Conservation (phyloP, 2,329 filamentous ascomycete species). For the Cercospora sojina region DNA sequence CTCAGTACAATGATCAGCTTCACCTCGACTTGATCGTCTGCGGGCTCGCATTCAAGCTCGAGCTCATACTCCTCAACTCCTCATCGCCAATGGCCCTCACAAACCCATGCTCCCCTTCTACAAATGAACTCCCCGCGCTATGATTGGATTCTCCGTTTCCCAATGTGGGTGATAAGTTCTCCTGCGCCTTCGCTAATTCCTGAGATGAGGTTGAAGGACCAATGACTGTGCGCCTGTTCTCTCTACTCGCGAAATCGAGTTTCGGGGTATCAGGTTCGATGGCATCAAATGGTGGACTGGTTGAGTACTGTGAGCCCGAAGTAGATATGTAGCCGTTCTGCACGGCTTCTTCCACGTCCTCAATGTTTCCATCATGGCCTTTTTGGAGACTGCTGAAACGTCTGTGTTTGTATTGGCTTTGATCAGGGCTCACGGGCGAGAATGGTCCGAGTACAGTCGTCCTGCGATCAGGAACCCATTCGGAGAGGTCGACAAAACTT, state of each 20-base stretch:
- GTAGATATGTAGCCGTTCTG: slow-evolving; percentile 2
- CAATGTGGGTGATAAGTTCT: background rate
- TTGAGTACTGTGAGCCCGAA: slow-evolving; percentile 9
- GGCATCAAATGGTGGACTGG: slow-evolving; percentile 1
- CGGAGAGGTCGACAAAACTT: slow-evolving; percentile 18
- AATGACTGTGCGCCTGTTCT: slow-evolving; percentile 25
- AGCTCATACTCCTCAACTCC: slow-evolving; percentile 24
- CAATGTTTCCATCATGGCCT: slow-evolving; percentile 19
- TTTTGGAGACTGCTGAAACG: slow-evolving; percentile 25
- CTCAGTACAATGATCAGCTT: background rate
- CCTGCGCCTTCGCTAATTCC: slow-evolving; percentile 1
- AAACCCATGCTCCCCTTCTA: slow-evolving; percentile 25
- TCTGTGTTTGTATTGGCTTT: slow-evolving; percentile 18
- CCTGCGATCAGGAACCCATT: slow-evolving; percentile 22
- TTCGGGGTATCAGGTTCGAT: background rate
- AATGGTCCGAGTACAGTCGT: slow-evolving; percentile 25
- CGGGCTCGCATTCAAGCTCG: slow-evolving; percentile 17
- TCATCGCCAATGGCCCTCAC: slow-evolving; percentile 23
- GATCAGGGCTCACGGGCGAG: background rate
- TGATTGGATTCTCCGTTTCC: slow-evolving; percentile 4
- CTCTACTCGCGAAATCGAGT: slow-evolving; percentile 5
- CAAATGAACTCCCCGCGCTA: slow-evolving; percentile 9
- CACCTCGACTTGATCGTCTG: slow-evolving; percentile 4
- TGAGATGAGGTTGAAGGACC: slow-evolving; percentile 18
- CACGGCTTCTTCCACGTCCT: slow-evolving; percentile 16